A percentile compares a stretch with the other conserved stretches of the same genome.
These are phyloP conservation scores for Usnea hakonensis DNA, from an alignment of 495 filamentous ascomycete species.

Conservation along the genomic window DNA sequence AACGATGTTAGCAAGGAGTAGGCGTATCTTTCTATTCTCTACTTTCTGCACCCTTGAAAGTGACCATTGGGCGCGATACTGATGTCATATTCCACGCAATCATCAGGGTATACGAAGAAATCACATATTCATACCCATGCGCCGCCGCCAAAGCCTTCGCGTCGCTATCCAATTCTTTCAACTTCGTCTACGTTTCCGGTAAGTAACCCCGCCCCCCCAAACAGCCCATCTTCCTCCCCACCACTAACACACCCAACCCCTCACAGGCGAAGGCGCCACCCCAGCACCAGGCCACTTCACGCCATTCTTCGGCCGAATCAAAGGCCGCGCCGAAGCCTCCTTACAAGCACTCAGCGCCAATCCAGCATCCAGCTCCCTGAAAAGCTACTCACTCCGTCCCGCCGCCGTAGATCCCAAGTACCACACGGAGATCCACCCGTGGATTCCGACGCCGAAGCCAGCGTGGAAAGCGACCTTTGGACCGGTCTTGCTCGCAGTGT, in stretches of 20 bases:
- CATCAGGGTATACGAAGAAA: slow-evolving; percentile 62
- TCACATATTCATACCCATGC: slow-evolving; percentile 57
- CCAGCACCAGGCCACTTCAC: slow-evolving; percentile 45
- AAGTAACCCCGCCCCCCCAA: neutral
- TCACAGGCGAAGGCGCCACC: slow-evolving; percentile 38
- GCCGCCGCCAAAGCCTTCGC: slow-evolving; percentile 54
- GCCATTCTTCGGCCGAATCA: slow-evolving; percentile 49
- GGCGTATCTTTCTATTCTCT: slow-evolving; percentile 22
- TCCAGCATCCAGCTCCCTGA: slow-evolving; percentile 31
- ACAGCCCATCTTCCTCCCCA: neutral
- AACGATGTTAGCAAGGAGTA: slow-evolving; percentile 53
- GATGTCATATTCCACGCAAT: neutral
- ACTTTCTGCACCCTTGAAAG: neutral
- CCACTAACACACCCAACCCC: neutral
- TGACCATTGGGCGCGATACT: neutral
- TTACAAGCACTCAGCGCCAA: slow-evolving; percentile 42
- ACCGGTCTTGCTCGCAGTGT: slow-evolving; percentile 6
- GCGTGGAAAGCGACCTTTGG: slow-evolving; percentile 11
- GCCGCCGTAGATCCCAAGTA: slow-evolving; percentile 40
- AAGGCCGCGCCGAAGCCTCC: slow-evolving; percentile 53
- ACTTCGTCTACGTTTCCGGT: slow-evolving; percentile 62
- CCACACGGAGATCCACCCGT: slow-evolving; percentile 44
- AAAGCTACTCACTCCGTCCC: slow-evolving; percentile 37
- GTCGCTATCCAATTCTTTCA: slow-evolving; percentile 48
- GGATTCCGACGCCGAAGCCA: slow-evolving; percentile 31